These are phyloP conservation scores for Pyropia yezoensis DNA, from an alignment of 23 red algal genomes.

Conservation along the genomic window DNA sequence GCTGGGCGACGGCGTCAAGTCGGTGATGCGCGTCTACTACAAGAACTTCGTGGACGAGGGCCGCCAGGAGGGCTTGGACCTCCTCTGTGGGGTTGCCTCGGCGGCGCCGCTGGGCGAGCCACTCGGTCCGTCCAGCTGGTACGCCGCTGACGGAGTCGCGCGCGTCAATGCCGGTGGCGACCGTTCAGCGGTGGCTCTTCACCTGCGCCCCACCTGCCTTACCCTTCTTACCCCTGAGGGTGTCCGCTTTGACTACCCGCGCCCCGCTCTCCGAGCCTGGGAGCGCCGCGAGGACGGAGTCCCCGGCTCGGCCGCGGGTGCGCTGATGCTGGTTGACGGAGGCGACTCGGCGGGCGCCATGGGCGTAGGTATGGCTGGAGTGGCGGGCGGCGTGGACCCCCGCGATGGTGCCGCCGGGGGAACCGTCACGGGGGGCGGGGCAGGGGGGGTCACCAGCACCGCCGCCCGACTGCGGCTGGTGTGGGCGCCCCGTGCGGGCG, in stretches of 20 bases:
- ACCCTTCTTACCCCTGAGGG: constrained; percentile 44
- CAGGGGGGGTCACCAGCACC: constrained; percentile 25
- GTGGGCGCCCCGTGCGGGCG: constrained; percentile 11
- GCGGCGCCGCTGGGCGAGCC: neutral
- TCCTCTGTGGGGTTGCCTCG: constrained; percentile 67
- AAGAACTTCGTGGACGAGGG: constrained; percentile 99
- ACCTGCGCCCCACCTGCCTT: constrained; percentile 48
- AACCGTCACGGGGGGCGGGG: neutral
- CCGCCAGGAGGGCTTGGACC: constrained; percentile 88
- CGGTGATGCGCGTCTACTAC: constrained; percentile 93
- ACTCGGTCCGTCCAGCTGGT: constrained; percentile 10
- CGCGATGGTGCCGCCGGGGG: neutral
- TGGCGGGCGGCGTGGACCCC: neutral
- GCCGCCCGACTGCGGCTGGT: constrained; percentile 48
- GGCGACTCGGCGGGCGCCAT: constrained; percentile 8
- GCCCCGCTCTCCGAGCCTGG: constrained; percentile 29
- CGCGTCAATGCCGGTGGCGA: constrained; percentile 68
- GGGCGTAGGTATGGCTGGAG: neutral
- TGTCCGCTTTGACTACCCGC: constrained; percentile 53
- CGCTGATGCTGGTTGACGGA: constrained; percentile 1
- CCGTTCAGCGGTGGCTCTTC: constrained; percentile 43
- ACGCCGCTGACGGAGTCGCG: constrained; percentile 29
- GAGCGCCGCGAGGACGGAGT: constrained; percentile 35
- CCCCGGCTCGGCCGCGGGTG: neutral
- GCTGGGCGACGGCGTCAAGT: constrained; percentile 90